Evolutionary conservation across 2,329 filamentous ascomycete species (phyloP).

Genomic region (Colletotrichum chrysophilum): DNA sequence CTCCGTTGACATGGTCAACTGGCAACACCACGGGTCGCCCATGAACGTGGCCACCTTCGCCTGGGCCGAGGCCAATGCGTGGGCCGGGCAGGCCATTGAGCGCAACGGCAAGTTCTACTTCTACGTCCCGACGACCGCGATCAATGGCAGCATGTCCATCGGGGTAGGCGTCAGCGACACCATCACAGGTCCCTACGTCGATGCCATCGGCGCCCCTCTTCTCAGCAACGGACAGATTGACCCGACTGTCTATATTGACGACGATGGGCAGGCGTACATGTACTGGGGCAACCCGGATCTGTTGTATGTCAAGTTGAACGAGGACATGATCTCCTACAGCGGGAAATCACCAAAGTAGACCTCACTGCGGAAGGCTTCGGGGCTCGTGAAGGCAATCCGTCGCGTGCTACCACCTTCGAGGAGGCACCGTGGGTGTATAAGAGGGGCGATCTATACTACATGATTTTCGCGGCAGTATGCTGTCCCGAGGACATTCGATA

Average conservation of each 20-base stretch:
- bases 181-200: background rate
- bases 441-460: background rate
- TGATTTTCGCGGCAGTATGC: background rate
- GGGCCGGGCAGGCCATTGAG: conserved; percentile 35
- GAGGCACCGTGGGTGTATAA: background rate
- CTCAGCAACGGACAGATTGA: conserved; percentile 31
- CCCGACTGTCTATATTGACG: conserved; percentile 45
- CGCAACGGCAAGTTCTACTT: conserved; percentile 38
- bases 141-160: conserved; percentile 19
- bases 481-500: background rate
- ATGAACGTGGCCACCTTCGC: conserved; percentile 31
- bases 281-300: conserved; percentile 26
- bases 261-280: conserved; percentile 46
- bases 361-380: background rate
- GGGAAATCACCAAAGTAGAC: conserved; percentile 9
- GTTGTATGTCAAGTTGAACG: conserved; percentile 43
- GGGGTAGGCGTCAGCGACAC: background rate
- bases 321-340: conserved; percentile 42
- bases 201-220: background rate
- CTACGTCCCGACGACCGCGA: conserved; percentile 31
- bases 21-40: conserved; percentile 32
- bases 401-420: background rate
- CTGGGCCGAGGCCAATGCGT: conserved; percentile 39
- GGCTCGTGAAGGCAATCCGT: background rate
- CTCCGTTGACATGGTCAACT: conserved; percentile 37